These are phyloP conservation scores for Boletus rex-veris DNA, from an alignment of 768 basidiomycete species.

Conservation along the genomic window DNA sequence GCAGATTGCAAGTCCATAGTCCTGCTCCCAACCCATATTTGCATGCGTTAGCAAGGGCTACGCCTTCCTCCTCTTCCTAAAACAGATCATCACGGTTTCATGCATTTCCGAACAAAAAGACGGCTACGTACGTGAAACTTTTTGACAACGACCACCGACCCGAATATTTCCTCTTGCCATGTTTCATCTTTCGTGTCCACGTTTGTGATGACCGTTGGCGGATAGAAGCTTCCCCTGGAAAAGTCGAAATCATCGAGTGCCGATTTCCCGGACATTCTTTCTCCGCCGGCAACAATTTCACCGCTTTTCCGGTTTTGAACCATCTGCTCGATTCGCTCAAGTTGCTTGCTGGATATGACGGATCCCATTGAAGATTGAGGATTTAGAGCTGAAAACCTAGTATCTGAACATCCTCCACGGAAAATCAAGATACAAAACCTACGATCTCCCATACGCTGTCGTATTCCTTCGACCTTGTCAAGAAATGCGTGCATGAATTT, in stretches of 20 bases:
- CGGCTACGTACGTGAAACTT: conserved; percentile 44
- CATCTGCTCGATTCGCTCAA: conserved; percentile 61
- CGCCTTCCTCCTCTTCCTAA: conserved; percentile 62
- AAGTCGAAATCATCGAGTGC: conserved; percentile 70
- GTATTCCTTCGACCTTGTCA: conserved; percentile 59
- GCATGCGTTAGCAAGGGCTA: conserved; percentile 67
- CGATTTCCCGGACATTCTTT: conserved; percentile 59
- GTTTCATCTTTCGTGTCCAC: conserved; percentile 56
- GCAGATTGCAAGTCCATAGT: conserved; percentile 75
- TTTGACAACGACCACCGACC: conserved; percentile 75
- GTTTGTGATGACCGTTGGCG: conserved; percentile 71
- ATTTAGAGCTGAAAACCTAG: conserved; percentile 52
- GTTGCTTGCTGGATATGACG: conserved; percentile 64
- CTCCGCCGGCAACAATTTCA: conserved; percentile 58
- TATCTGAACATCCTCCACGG: neutral
- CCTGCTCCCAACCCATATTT: conserved; percentile 81
- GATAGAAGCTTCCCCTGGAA: conserved; percentile 68
- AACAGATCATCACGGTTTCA: neutral
- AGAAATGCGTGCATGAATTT: conserved; percentile 61
- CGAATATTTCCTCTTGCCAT: conserved; percentile 85
- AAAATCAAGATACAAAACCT: conserved; percentile 26
- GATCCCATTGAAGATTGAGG: conserved; percentile 74
- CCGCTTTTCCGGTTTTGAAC: conserved; percentile 46
- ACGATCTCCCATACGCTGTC: conserved; percentile 76
- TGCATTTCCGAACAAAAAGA: neutral